phyloP scores from a whole-genome alignment of 108 stramenopile species.

The Cyclotella sp. region DNA sequence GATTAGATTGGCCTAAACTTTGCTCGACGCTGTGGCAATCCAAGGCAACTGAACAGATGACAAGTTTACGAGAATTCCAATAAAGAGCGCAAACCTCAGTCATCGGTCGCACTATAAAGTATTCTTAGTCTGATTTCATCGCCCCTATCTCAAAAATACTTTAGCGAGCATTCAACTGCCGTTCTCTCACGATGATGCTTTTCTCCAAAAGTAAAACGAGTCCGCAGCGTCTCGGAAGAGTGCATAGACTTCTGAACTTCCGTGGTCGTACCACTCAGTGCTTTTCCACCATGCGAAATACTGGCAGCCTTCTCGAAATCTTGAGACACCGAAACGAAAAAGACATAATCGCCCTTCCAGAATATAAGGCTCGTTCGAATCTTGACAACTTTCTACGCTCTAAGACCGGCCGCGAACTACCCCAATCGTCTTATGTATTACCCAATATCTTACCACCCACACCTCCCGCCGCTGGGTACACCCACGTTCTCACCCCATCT shows the following conservation, averaged over 20 bases:
- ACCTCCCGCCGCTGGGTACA: slow-evolving; percentile 55
- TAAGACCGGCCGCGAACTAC: slow-evolving; percentile 11
- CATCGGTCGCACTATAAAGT: not conserved
- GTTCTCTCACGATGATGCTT: not conserved
- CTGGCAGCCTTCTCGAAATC: slow-evolving; percentile 31
- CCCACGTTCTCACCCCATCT: slow-evolving; percentile 35
- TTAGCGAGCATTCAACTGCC: not conserved
- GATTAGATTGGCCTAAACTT: no score
- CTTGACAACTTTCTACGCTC: slow-evolving; percentile 39
- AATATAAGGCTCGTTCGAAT: slow-evolving; percentile 43
- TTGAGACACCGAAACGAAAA: slow-evolving; percentile 42
- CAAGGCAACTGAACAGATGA: no score
- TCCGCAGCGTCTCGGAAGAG: not conserved
- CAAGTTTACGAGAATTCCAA: no score
- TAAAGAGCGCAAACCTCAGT: not conserved
- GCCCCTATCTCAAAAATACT: not conserved
- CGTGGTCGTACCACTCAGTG: not conserved
- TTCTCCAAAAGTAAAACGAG: not conserved
- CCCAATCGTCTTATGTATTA: not conserved
- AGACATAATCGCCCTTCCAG: slow-evolving; percentile 54
- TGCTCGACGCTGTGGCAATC: no score
- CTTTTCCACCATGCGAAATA: not conserved
- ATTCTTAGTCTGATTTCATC: not conserved
- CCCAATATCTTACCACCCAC: slow-evolving; percentile 35
- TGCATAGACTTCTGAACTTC: not conserved